These are phyloP conservation scores for Penicillium parvum DNA, from an alignment of 495 filamentous ascomycete species.

Conservation along the genomic window DNA sequence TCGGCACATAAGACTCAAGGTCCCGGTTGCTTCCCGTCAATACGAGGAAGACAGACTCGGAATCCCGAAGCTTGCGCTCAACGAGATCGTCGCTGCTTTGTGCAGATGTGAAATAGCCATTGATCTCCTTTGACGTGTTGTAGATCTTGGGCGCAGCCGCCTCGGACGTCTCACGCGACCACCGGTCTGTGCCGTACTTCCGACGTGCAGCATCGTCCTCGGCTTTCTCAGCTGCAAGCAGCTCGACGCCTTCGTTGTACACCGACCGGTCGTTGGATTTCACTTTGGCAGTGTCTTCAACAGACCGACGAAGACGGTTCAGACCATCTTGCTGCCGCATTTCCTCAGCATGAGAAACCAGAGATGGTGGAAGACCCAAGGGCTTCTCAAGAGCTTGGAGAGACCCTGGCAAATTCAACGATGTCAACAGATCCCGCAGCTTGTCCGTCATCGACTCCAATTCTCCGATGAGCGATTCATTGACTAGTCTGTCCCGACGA, in stretches of 20 bases:
- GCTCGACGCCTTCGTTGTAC: constrained; percentile 75
- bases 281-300: constrained; percentile 82
- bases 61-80: constrained; percentile 69
- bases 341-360: constrained; percentile 90
- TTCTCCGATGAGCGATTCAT: constrained; percentile 77
- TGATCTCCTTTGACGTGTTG: constrained; percentile 69
- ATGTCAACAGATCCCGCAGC: constrained; percentile 74
- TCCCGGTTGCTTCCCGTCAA: constrained; percentile 73
- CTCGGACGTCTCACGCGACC: constrained; percentile 66
- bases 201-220: constrained; percentile 71
- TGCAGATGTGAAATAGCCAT: constrained; percentile 83
- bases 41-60: constrained; percentile 67
- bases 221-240: constrained; percentile 71
- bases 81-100: constrained; percentile 79
- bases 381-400: constrained; percentile 94
- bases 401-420: constrained; percentile 86
- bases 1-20: constrained; percentile 84
- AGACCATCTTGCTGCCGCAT: constrained; percentile 89
- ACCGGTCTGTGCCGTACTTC: constrained; percentile 86
- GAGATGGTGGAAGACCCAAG: constrained; percentile 77
- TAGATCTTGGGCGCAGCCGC: constrained; percentile 71
- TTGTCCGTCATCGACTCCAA: constrained; percentile 76
- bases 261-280: constrained; percentile 68
- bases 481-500: constrained; percentile 80
- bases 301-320: constrained; percentile 64